These are phyloP conservation scores for Populus trichocarpa DNA, from an alignment of 441 rosid genomes.

Conservation along the genomic window DNA sequence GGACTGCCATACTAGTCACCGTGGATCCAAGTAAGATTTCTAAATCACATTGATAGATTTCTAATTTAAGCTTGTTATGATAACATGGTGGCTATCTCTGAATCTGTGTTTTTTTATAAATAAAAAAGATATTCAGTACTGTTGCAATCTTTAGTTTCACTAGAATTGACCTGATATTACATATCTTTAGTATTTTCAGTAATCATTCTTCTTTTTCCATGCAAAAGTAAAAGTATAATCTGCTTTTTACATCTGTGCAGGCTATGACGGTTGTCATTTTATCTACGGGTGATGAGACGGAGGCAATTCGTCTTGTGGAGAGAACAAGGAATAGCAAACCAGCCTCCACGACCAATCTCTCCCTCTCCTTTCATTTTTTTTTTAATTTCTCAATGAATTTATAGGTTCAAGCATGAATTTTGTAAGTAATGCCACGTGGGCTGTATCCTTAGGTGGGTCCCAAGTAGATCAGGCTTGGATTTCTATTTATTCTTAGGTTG, in stretches of 20 bases:
- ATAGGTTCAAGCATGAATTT: constrained; percentile 19
- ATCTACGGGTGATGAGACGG: constrained; percentile 23
- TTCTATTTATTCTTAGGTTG: background rate
- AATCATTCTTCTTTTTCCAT: background rate
- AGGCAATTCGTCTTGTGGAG: background rate
- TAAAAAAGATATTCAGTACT: no score
- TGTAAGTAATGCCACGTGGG: constrained; percentile 15
- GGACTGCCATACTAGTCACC: constrained; percentile 83
- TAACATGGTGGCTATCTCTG: background rate
- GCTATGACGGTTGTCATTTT: constrained; percentile 77
- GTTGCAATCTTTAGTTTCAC: background rate
- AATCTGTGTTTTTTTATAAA: no score
- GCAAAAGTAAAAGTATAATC: background rate
- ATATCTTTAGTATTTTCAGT: background rate
- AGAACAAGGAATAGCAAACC: background rate
- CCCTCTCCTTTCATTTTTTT: background rate
- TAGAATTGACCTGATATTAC: background rate
- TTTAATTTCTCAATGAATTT: background rate
- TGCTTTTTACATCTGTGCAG: constrained; percentile 29
- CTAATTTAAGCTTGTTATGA: background rate
- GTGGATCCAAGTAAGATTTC: constrained; percentile 72
- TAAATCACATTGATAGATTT: background rate
- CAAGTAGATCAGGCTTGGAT: background rate
- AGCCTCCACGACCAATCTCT: background rate
- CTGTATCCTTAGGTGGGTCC: constrained; percentile 3